Conservation (phyloP, 2,329 filamentous ascomycete genomes). For the Dryadomyces quercus-mongolicae region DNA sequence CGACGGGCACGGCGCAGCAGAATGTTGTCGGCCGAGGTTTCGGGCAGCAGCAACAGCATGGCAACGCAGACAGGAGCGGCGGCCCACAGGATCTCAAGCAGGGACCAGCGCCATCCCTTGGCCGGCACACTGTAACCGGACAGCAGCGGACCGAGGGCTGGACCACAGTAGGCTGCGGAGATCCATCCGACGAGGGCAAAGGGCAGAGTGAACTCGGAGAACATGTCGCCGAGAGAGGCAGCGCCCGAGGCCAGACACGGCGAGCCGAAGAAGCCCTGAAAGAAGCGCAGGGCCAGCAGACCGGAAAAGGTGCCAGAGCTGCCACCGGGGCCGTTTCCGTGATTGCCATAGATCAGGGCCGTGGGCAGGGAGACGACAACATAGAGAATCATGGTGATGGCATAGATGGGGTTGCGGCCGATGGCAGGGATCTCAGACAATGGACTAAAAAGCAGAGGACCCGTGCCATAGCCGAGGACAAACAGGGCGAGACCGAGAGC, state of each 20-base stretch:
- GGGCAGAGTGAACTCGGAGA: conserved; percentile 41
- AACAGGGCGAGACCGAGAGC: conserved; percentile 42
- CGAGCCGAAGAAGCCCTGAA: conserved; percentile 50
- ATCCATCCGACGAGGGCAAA: conserved; percentile 80
- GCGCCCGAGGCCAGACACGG: conserved; percentile 51
- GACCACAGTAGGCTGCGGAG: conserved; percentile 30
- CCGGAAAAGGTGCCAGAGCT: conserved; percentile 35
- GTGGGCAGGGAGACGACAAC: conserved; percentile 27
- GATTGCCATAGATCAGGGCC: conserved; percentile 19
- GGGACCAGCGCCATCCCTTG: conserved; percentile 23
- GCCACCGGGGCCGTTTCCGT: conserved; percentile 5
- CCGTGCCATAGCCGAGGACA: conserved; percentile 43
- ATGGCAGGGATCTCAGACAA: conserved; percentile 25
- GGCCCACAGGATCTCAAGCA: conserved; percentile 20
- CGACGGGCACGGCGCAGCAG: conserved; percentile 43
- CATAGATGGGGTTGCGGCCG: conserved; percentile 18
- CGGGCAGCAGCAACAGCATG: conserved; percentile 23
- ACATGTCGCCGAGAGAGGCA: conserved; percentile 53
- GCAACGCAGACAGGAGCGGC: conserved; percentile 29
- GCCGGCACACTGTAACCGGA: conserved; percentile 20
- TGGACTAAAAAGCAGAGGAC: conserved; percentile 45
- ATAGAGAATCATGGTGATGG: conserved; percentile 11
- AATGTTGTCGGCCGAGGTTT: conserved; percentile 29
- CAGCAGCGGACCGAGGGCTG: conserved; percentile 38
- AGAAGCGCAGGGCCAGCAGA: conserved; percentile 57